Evolutionary conservation across 1,284 basidiomycete genomes (phyloP).

Genomic region (Amylostereum areolatum): DNA sequence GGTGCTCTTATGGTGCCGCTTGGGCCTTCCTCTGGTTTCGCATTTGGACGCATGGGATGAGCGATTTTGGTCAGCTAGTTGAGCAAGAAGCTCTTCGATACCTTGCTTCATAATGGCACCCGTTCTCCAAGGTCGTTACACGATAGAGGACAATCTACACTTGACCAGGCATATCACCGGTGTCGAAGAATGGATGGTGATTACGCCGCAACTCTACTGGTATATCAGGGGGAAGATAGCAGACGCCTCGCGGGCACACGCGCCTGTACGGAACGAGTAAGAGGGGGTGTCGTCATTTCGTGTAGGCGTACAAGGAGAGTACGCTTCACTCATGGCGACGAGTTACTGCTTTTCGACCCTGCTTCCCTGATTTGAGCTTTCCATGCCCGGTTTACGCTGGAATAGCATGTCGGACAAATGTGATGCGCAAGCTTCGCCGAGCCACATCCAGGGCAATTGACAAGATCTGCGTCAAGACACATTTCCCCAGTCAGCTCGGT

Average conservation of each 20-base stretch:
- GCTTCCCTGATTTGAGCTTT: constrained; percentile 34
- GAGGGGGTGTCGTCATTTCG: too few species aligned
- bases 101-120: too few species aligned
- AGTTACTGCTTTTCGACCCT: not conserved
- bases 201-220: too few species aligned
- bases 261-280: too few species aligned
- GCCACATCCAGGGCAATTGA: constrained; percentile 90
- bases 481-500: constrained; percentile 2
- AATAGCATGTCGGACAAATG: constrained; percentile 83
- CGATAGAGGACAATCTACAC: too few species aligned
- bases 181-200: too few species aligned
- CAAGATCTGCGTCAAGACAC: constrained; percentile 59
- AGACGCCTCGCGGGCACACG: too few species aligned
- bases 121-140: too few species aligned
- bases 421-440: constrained; percentile 85
- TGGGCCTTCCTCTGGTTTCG: constrained; percentile 58
- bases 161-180: too few species aligned
- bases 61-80: constrained; percentile 18
- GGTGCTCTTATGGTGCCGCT: constrained; percentile 50
- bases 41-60: constrained; percentile 40
- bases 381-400: constrained; percentile 66
- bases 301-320: too few species aligned
- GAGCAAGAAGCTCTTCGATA: constrained; percentile 3
- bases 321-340: not conserved
- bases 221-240: too few species aligned